Conservation (phyloP, 148 eudicot species). For the Amaranthus hypochondriacus region DNA sequence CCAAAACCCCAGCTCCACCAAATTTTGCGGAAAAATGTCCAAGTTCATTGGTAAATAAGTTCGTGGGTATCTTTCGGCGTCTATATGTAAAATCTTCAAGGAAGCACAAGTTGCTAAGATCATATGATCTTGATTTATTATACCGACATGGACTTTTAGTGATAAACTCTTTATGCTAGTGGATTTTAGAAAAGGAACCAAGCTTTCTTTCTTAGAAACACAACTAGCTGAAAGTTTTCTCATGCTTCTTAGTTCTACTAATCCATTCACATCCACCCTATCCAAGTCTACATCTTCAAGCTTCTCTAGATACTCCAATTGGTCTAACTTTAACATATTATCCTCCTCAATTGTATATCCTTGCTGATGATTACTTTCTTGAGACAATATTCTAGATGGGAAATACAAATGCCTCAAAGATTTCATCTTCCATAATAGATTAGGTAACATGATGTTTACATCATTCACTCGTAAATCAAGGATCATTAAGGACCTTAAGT, state of each 20-base stretch:
- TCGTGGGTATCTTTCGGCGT: no score
- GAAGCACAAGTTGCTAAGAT: constrained; percentile 3
- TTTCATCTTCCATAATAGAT: constrained; percentile 9
- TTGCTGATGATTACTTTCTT: not conserved
- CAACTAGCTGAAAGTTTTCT: not conserved
- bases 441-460: not conserved
- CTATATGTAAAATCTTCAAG: not conserved
- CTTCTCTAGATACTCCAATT: constrained; percentile 6
- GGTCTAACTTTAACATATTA: not conserved
- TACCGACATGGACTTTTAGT: not conserved
- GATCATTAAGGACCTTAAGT: constrained; percentile 14
- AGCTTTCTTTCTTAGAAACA: not conserved
- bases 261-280: not conserved
- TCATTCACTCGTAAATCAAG: constrained; percentile 7
- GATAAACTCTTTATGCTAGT: constrained; percentile 1
- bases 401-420: constrained; percentile 13
- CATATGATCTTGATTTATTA: not conserved
- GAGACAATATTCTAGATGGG: not conserved
- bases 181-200: constrained; percentile 5
- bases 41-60: not conserved
- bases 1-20: constrained; percentile 4
- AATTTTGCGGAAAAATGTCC: constrained; percentile 9
- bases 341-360: not conserved
- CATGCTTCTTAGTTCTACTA: not conserved
- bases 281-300: constrained; percentile 10